Conservation (phyloP, 352 stramenopile genomes). For the Pythium utonaiense region DNA sequence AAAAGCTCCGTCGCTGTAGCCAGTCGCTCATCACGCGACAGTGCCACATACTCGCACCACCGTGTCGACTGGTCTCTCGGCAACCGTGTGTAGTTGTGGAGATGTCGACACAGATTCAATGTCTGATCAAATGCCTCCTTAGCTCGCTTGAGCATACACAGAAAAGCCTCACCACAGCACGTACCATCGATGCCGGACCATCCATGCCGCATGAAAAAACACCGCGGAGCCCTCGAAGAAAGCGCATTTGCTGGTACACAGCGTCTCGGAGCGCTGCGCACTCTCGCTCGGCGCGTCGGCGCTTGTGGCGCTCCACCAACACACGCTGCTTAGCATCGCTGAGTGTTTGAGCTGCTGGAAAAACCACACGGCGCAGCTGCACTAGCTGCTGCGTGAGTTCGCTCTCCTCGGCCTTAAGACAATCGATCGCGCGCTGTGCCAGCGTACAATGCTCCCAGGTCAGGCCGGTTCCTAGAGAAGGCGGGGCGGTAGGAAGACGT, state of each 20-base stretch:
- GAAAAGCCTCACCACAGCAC: too few relatives aligned
- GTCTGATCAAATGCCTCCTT: neutral
- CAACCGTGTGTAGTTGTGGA: constrained; percentile 24
- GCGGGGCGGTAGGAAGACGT: neutral
- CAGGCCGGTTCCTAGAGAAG: neutral
- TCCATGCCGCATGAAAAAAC: neutral
- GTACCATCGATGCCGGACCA: neutral
- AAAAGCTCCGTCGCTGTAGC: constrained; percentile 12
- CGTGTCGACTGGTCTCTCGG: constrained; percentile 4
- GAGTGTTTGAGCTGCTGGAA: neutral
- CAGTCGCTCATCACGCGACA: constrained; percentile 6
- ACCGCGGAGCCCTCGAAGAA: constrained; percentile 5
- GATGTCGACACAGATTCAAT: constrained; percentile 17
- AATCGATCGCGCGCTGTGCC: neutral
- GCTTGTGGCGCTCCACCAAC: constrained; percentile 1
- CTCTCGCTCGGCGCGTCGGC: constrained; percentile 8
- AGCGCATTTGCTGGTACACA: constrained; percentile 9
- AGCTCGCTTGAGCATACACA: too few relatives aligned
- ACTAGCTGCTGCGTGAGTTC: neutral
- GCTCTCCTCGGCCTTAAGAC: neutral
- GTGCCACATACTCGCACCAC: constrained; percentile 5
- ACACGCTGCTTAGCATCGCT: neutral
- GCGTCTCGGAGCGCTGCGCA: constrained; percentile 1
- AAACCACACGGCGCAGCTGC: neutral
- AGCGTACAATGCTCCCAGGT: neutral